Base-by-base conservation (phyloP, 345 rosid genomes). In the Euphorbia tirucalli region DNA sequence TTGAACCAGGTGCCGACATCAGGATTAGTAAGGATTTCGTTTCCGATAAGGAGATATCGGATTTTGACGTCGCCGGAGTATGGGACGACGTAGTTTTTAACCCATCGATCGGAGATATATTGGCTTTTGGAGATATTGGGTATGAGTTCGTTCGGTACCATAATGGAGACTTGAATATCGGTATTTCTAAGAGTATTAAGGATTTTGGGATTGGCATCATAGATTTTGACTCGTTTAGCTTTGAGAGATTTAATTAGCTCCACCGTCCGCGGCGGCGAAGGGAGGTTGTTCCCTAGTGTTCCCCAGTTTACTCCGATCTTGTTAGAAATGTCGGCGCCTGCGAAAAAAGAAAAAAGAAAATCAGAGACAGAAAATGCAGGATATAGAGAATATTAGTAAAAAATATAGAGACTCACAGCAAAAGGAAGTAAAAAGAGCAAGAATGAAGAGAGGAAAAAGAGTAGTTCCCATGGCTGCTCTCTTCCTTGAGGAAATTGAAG, bases 11-110 rank as follows among this genome's bases (percentile, higher is more conserved):
- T 83, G 19, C 74, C 76, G 31, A 71, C 73, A 48, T 86, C 87
- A 14, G 80, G 4, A 15, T 43, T 50, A 49, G 87, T 80, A 52
- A 92, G 88, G 81, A 93, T 84, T 82, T 90, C 96, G 81, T 93
- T 92, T 19, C 98, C 97, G 63, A 90, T 87, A 27, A 93, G 88
- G 77, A 93, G 89, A 78, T 91, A 93, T 14, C 96, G 89, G 83
- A 93, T 93, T 80, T 81, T 83, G 80, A 89, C 89, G 41, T 58
- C 61, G 0, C 88, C 87, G 74, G 84, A 82, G 74, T 81, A 84
- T 4, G 87, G 88, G 11, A 85, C 77, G 62, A 93, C 84, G 49
- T 90, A 86, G 78, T 81, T 77, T 4, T 27, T 57, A 32, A 88
- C 85, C 98, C 96, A 93, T 0, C 79, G 70, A 71, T 93, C 93